Conservation (phyloP, 2,329 filamentous ascomycete species). For the Fusarium sp. region DNA sequence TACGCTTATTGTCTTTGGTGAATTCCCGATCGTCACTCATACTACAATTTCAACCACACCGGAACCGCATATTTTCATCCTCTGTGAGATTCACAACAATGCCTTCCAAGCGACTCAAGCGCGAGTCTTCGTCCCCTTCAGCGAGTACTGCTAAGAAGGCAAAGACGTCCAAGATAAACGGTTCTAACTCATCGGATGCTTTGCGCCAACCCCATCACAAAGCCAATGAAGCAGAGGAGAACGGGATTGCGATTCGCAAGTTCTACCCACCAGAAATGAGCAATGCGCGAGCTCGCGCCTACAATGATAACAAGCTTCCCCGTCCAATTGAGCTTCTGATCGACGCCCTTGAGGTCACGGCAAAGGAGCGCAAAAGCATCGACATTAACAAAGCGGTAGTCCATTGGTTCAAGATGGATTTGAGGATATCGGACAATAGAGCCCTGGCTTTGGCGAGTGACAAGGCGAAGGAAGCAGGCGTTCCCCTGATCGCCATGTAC, state of each 20-base stretch:
- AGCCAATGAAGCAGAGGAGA: conserved; percentile 58
- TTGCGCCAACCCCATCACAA: conserved; percentile 61
- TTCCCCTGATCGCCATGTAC: conserved; percentile 82
- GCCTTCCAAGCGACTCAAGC: conserved; percentile 46
- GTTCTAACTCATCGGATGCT: conserved; percentile 43
- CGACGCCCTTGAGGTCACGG: conserved; percentile 70
- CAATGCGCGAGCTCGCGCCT: conserved; percentile 79
- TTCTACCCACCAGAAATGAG: conserved; percentile 91
- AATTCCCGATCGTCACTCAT: background rate
- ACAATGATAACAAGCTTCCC: conserved; percentile 75
- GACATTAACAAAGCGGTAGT: conserved; percentile 72
- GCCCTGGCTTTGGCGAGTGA: conserved; percentile 74
- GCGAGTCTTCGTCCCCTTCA: conserved; percentile 42
- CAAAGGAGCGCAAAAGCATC: conserved; percentile 62
- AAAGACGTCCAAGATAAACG: conserved; percentile 47
- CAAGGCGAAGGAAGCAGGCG: conserved; percentile 71
- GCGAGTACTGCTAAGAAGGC: conserved; percentile 48
- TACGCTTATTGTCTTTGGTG: background rate
- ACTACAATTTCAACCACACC: background rate
- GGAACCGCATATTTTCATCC: background rate
- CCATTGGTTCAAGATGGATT: conserved; percentile 91
- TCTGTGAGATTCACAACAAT: conserved; percentile 42
- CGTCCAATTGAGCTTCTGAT: conserved; percentile 79
- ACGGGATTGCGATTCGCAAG: conserved; percentile 75
- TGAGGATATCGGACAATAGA: conserved; percentile 80